Evolutionary conservation across 495 filamentous ascomycete species (phyloP).

Genomic region (Talaromyces liani): DNA sequence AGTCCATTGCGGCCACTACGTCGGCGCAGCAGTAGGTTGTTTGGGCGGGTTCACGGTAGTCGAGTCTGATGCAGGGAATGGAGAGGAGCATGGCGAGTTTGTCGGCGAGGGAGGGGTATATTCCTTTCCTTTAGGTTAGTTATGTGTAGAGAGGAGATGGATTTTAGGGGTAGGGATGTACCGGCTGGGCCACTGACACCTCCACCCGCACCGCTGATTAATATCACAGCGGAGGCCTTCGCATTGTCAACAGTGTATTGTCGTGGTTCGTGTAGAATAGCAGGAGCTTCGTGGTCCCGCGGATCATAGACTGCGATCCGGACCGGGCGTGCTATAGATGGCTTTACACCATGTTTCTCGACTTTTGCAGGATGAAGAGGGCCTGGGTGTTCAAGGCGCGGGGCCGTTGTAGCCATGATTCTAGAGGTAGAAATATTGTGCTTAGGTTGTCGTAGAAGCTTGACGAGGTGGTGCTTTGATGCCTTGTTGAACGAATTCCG

Average conservation of each 20-base stretch:
- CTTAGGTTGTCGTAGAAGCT: neutral
- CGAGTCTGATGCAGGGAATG: constrained; percentile 33
- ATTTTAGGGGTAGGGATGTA: constrained; percentile 7
- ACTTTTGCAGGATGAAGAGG: constrained; percentile 20
- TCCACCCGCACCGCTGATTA: constrained; percentile 38
- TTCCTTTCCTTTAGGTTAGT: constrained; percentile 10
- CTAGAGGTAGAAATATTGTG: neutral
- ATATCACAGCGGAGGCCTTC: constrained; percentile 26
- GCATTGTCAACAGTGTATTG: constrained; percentile 12
- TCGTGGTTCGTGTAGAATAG: constrained; percentile 21
- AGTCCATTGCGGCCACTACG: constrained; percentile 27
- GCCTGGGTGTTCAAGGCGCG: constrained; percentile 14
- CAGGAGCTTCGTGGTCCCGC: constrained; percentile 19
- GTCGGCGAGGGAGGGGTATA: constrained; percentile 33
- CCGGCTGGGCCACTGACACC: constrained; percentile 34
- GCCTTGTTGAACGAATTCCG: neutral
- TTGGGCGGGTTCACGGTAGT: constrained; percentile 32
- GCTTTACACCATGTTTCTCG: constrained; percentile 12
- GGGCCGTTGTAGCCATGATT: neutral
- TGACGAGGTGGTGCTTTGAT: neutral
- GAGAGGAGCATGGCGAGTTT: constrained; percentile 31
- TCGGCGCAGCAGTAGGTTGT: constrained; percentile 28
- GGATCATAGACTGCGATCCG: constrained; percentile 20
- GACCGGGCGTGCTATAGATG: constrained; percentile 16
- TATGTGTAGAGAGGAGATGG: neutral